These are phyloP conservation scores for Gliomastix tumulicola DNA, from an alignment of 2,329 filamentous ascomycete species.

Conservation along the genomic window DNA sequence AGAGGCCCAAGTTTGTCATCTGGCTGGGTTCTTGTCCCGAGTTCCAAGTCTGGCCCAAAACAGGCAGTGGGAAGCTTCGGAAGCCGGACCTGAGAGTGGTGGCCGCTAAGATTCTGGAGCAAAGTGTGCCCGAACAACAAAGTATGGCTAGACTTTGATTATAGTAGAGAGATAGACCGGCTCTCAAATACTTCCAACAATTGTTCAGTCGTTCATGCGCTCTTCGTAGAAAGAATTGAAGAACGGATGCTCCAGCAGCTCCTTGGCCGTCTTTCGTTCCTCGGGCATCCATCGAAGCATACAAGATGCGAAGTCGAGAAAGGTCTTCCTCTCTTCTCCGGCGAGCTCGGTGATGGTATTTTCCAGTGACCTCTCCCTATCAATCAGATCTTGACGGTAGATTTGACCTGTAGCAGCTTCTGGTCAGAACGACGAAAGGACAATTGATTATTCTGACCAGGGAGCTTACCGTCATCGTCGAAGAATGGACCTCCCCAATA, in stretches of 20 bases:
- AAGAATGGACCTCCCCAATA: slow-evolving; percentile 12
- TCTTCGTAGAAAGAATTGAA: slow-evolving; percentile 9
- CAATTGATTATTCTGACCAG: slow-evolving; percentile 3
- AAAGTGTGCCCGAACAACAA: too few relatives aligned
- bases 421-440: too few relatives aligned
- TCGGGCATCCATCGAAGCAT: not conserved
- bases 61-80: not conserved
- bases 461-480: slow-evolving; percentile 5
- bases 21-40: not conserved
- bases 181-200: too few relatives aligned
- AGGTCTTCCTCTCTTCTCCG: slow-evolving; percentile 10
- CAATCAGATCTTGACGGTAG: slow-evolving; percentile 6
- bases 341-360: slow-evolving; percentile 10
- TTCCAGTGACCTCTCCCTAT: slow-evolving; percentile 1
- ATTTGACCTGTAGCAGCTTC: slow-evolving; percentile 6
- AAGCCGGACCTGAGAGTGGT: too few relatives aligned
- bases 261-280: slow-evolving; percentile 13
- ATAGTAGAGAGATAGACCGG: too few relatives aligned
- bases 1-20: not conserved
- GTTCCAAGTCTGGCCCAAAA: not conserved
- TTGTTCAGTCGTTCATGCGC: too few relatives aligned
- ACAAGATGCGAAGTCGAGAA: slow-evolving; percentile 12
- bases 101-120: too few relatives aligned
- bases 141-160: too few relatives aligned
- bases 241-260: slow-evolving; percentile 12